Base-by-base conservation (phyloP, 192 early-diverging fungal genomes). In the Backusella tarrabulga region DNA sequence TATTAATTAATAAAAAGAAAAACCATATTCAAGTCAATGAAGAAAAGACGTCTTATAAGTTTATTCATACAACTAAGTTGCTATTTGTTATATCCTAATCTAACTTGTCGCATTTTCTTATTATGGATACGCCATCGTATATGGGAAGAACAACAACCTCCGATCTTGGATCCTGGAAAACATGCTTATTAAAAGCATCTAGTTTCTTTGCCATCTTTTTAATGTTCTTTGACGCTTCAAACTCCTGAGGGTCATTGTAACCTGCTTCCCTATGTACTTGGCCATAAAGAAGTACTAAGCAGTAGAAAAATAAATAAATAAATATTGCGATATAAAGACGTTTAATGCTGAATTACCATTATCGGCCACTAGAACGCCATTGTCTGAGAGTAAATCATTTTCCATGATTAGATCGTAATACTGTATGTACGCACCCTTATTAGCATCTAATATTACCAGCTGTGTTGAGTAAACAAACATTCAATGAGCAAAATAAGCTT, bases 321-420 rank as follows among this genome's bases (percentile, higher is more conserved):
- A 41, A 38, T 32, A 11, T 4, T 29, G 6, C 67, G 1, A 29
- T 38, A 17, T 21, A 32, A 41, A 17, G 76, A 26, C 23, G 36
- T 15, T 32, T 2, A 32, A 32, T 50, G 12, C 70, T 6, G 75
- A 36, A 7, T 15, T 76, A 74, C 82, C 80, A 79, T 95, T 95
- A 76, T 95, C 93, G 0, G 83, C 87, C 19, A 93, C 72, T n/a
- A 95, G 86, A 26, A 89, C 73, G 7, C 92, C 93, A 21, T 80
- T 34, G 8, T 88, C 81, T 2, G 85, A 26, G 6, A 95, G 77
- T 12, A 93, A 76, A 17, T 85, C 76, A n/a, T 84, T 81, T n/a
- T 92, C 86, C 35, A 95, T 75, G 60, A 92, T 84, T 11, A 82
- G 80, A 41, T 93, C 84, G 50, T 86, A 92, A 75, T 95, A 93